Evolutionary conservation across 129 eudicot species (phyloP).

Genomic region (Arctium minus): DNA sequence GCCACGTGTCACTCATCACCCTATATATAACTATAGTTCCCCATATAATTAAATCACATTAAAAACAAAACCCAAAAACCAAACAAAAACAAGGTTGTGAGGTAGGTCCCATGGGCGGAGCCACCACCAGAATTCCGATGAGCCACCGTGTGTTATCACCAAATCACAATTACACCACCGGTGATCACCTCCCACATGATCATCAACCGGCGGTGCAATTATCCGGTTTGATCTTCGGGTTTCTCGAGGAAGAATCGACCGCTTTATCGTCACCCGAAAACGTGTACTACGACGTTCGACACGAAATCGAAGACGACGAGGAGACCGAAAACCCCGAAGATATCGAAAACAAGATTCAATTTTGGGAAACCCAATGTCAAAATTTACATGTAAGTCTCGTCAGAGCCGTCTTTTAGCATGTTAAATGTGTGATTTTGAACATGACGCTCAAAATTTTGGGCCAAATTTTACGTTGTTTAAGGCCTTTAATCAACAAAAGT

Average conservation of each 20-base stretch:
- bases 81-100: not conserved
- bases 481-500: too few species aligned
- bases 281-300: constrained; percentile 14
- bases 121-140: constrained; percentile 47
- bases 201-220: constrained; percentile 33
- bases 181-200: constrained; percentile 13
- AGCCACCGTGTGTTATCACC: constrained; percentile 57
- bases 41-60: not conserved
- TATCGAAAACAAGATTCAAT: constrained; percentile 33
- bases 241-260: constrained; percentile 47
- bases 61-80: not conserved
- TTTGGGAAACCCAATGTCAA: constrained; percentile 70
- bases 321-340: constrained; percentile 27
- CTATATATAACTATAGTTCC: constrained; percentile 15
- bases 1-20: constrained; percentile 23
- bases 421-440: too few species aligned
- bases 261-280: constrained; percentile 27
- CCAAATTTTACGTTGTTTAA: too few species aligned
- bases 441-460: too few species aligned
- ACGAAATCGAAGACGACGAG: constrained; percentile 43
- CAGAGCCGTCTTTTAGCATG: too few species aligned
- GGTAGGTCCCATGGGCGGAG: constrained; percentile 26
- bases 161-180: constrained; percentile 18
- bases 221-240: constrained; percentile 71
- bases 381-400: constrained; percentile 51